Base-by-base conservation (phyloP, 2,329 filamentous ascomycete genomes). In the Neofusicoccum sp. region DNA sequence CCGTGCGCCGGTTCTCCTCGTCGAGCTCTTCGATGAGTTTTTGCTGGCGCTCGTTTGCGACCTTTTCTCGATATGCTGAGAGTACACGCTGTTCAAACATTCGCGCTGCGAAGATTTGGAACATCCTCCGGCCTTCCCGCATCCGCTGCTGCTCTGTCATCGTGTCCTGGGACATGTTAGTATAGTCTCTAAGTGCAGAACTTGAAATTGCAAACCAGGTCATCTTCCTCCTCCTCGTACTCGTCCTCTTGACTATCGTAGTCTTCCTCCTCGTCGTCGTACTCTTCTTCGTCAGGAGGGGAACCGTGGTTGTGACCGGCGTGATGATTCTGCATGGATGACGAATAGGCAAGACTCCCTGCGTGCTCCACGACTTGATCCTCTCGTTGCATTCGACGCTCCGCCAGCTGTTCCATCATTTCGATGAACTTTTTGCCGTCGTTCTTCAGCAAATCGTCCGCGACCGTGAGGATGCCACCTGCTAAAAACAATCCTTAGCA, bases 351-450 rank as follows among this genome's bases (percentile, higher is more conserved):
- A 81, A 77, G 71, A 82, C 82, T 64, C 84, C 82, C 60, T 71
- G 87, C 82, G 69, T 86, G 85, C 67, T 88, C 87, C 54, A 91
- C 90, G 73, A 97, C 92, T 78, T 95, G 59, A 34, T 61, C 93
- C 79, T 98, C 93, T 68, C 95, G 89, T 72, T 93, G 91, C 93
- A 99, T 97, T 69, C 95, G 87, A 69, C 93, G 90, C 79, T 99
- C 95, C 38, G 95, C 95, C 69, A 99, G 84, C 79, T 98, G 93
- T 76, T 99, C 95, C 95, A 99, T 99, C 95, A 99, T 99, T 75
- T 99, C 95, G 77, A 99, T 99, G 79, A 99, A 99, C 73, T 96
- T 96, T 77, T 96, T 96, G 70, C 95, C 95, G 76, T 99, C 95
- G 77, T 99, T 99, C 77, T 98, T 98, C 65, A 99, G 85, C 66